phyloP scores from a whole-genome alignment of 2,329 filamentous ascomycete genomes.

The Clarireedia hainanense region DNA sequence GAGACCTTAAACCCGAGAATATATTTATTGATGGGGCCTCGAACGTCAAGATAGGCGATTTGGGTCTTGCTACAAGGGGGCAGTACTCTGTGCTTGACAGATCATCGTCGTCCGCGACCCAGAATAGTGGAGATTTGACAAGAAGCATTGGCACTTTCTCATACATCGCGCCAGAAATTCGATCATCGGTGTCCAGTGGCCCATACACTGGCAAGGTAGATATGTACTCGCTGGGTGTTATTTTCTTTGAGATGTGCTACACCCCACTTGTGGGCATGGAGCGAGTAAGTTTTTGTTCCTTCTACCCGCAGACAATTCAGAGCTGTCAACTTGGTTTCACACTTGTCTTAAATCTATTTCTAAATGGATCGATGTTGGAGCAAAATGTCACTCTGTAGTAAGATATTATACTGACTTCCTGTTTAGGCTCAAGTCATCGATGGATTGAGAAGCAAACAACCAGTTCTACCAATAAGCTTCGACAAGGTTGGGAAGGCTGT shows the following conservation, averaged over 20 bases:
- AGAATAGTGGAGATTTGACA: slow-evolving; percentile 52
- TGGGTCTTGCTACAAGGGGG: slow-evolving; percentile 85
- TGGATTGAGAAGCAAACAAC: slow-evolving; percentile 57
- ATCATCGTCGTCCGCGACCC: slow-evolving; percentile 21
- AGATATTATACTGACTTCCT: not conserved
- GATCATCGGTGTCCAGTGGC: slow-evolving; percentile 59
- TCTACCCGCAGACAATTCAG: not conserved
- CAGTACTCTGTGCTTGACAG: slow-evolving; percentile 59
- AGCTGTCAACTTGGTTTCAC: too few species aligned
- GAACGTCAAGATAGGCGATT: slow-evolving; percentile 94
- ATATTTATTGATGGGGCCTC: slow-evolving; percentile 89
- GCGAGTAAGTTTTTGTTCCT: slow-evolving; percentile 32
- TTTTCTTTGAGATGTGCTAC: slow-evolving; percentile 98
- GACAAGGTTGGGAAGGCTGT: slow-evolving; percentile 56
- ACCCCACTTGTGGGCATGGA: slow-evolving; percentile 52
- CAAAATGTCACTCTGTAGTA: not conserved
- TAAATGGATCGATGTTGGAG: too few species aligned
- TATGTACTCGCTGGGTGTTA: slow-evolving; percentile 96
- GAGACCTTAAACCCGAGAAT: slow-evolving; percentile 95
- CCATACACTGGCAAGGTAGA: slow-evolving; percentile 92
- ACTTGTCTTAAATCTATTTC: too few species aligned
- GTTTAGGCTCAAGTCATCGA: slow-evolving; percentile 47
- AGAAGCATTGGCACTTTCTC: slow-evolving; percentile 69
- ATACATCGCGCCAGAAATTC: slow-evolving; percentile 89
- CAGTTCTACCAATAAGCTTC: slow-evolving; percentile 67